Percentiles rank a stretch among this genome's conserved stretches.
phyloP scores from a whole-genome alignment of 768 basidiomycete genomes.

The Amylocystis lapponica region DNA sequence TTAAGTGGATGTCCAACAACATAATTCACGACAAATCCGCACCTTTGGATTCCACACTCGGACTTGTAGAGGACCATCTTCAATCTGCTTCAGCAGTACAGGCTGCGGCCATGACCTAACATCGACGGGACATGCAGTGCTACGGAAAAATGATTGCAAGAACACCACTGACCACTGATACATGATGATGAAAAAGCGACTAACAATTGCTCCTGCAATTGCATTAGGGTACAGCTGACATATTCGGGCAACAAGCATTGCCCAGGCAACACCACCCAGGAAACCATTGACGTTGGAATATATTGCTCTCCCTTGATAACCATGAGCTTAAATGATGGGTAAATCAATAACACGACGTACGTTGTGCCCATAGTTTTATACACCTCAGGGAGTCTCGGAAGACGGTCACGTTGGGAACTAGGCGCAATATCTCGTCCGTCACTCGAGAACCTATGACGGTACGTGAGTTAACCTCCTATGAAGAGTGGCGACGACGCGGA shows the following conservation, averaged over 20 bases:
- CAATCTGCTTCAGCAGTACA: slow-evolving; percentile 94
- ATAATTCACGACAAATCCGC: slow-evolving; percentile 9
- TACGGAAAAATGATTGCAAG: background rate
- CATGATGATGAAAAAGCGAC: slow-evolving; percentile 98
- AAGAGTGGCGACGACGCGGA: slow-evolving; percentile 20
- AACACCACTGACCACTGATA: slow-evolving; percentile 74
- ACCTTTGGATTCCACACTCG: slow-evolving; percentile 98
- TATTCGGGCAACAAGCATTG: slow-evolving; percentile 97
- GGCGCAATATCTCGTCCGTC: slow-evolving; percentile 89
- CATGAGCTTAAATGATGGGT: background rate
- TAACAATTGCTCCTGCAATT: slow-evolving; percentile 90
- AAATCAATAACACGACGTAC: slow-evolving; percentile 33
- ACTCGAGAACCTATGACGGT: slow-evolving; percentile 75
- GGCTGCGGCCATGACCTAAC: slow-evolving; percentile 96
- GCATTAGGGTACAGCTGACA: slow-evolving; percentile 98
- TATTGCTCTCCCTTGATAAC: slow-evolving; percentile 75
- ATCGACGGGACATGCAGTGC: slow-evolving; percentile 6
- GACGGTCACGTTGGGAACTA: slow-evolving; percentile 91
- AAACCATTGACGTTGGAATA: slow-evolving; percentile 99
- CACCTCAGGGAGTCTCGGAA: slow-evolving; percentile 93
- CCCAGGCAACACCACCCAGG: slow-evolving; percentile 97
- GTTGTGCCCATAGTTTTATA: slow-evolving; percentile 96
- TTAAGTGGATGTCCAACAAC: no score
- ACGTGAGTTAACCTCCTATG: slow-evolving; percentile 1
- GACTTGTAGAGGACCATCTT: slow-evolving; percentile 88